phyloP scores from a whole-genome alignment of 257 asterid species.

The Gynochthodes officinalis region DNA sequence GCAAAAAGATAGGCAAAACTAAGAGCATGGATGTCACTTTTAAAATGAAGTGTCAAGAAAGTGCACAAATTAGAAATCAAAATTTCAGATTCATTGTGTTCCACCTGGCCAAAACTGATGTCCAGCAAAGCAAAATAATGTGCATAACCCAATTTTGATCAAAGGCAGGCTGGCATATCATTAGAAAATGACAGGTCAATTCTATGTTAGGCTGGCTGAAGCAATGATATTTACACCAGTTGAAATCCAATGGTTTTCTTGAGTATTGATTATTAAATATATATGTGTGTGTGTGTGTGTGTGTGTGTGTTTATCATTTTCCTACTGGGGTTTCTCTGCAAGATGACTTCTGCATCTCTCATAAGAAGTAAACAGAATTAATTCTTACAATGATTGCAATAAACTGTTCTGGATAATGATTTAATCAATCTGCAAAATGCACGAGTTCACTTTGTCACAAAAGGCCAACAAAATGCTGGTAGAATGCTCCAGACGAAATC shows the following conservation, averaged over 20 bases:
- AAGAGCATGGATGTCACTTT: not conserved
- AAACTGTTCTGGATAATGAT: not conserved
- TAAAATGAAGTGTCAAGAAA: not conserved
- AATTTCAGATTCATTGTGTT: not conserved
- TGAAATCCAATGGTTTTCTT: not conserved
- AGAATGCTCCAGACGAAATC: not conserved
- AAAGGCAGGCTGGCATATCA: not conserved
- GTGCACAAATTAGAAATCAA: not conserved
- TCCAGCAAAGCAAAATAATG: not conserved
- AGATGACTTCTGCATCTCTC: not conserved
- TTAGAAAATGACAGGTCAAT: not conserved
- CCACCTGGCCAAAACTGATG: not conserved
- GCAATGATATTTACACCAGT: not conserved
- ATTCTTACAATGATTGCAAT: not conserved
- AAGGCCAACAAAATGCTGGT: not conserved
- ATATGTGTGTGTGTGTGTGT: too few relatives aligned
- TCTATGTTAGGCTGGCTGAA: not conserved
- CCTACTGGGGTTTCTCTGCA: not conserved
- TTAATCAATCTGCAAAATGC: not conserved
- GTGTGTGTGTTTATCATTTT: too few relatives aligned
- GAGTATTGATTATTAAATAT: not conserved
- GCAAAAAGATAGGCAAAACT: not conserved
- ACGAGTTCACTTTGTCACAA: not conserved
- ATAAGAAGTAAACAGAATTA: not conserved
- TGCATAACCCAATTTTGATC: not conserved